Base-by-base conservation (phyloP, 2,329 filamentous ascomycete species). In the Fusarium armeniacum region DNA sequence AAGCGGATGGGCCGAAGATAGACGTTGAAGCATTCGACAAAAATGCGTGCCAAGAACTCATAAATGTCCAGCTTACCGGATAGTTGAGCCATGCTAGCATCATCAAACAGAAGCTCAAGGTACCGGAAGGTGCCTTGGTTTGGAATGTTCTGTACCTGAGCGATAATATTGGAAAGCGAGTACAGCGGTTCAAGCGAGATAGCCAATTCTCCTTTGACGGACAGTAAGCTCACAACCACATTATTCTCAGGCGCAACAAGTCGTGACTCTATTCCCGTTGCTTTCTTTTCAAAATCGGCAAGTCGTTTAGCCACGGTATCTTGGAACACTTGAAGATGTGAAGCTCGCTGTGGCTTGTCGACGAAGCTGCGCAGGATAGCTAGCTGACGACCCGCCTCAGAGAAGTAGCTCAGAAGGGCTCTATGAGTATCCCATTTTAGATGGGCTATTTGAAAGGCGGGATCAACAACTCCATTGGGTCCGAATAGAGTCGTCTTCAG, bases 11-110 rank as follows among this genome's bases (percentile, higher is more conserved):
- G 93, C 40, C 89, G 89, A 38, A 97, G 84, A 77, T 97, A 98
- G 2, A 93, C 89, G 60, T 90, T 87, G 62, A 98, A 91, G 75
- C 93, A 97, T 46, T 91, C 86, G 58, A 96, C 90, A 76, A 98
- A 96, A 5, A 96, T 83, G 0, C 82, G 81, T 3, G 89, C 88
- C 7, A 96, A 82, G 40, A 87, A 89, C 40, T 82, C 78, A 75
- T 93, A 96, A 1, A 87, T 82, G 0, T 78, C 77, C 3, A 84
- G 81, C 58, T 93, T 87, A 2, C 91, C 91, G 18, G 88, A 86
- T 45, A 93, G 84, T 75, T 97, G 94, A 1, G 90, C 86, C 53
- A 87, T 81, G 62, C 88, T 90, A 3, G 90, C 87, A 24, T 90
- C 85, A 40, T 93, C 88, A 75, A 91, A 97, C 0, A 98, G 81